Conservation (phyloP, 805 yeast species). For the Spathaspora passalidarum region DNA sequence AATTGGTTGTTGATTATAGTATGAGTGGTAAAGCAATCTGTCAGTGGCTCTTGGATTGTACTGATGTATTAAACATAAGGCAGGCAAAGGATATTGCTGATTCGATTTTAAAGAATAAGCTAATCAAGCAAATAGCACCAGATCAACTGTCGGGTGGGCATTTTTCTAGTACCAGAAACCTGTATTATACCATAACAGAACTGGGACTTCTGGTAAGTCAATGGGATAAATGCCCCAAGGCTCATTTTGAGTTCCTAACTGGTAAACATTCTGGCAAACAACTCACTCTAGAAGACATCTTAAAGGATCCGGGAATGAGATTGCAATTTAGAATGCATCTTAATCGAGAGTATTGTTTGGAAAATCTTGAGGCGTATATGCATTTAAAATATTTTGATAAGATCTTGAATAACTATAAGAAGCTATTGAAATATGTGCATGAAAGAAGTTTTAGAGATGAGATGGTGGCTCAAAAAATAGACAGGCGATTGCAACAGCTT, state of each 20-base stretch:
- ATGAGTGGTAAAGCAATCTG: slow-evolving; percentile 73
- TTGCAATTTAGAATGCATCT: slow-evolving; percentile 66
- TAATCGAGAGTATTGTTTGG: slow-evolving; percentile 63
- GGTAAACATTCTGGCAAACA: neutral
- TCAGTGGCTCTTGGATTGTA: slow-evolving; percentile 91
- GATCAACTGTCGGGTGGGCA: slow-evolving; percentile 18
- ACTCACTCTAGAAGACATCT: slow-evolving; percentile 35
- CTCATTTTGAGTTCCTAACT: neutral
- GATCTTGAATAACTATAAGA: slow-evolving; percentile 42
- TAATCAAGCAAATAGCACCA: slow-evolving; percentile 47
- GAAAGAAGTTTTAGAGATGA: neutral
- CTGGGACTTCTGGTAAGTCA: slow-evolving; percentile 32
- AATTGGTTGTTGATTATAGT: slow-evolving; percentile 37
- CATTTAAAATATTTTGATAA: slow-evolving; percentile 54
- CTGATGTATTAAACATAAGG: slow-evolving; percentile 55
- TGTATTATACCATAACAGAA: slow-evolving; percentile 42
- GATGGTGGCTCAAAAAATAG: slow-evolving; percentile 1
- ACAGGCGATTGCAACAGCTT: slow-evolving; percentile 15
- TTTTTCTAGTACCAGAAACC: slow-evolving; percentile 20
- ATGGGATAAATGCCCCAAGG: slow-evolving; percentile 20
- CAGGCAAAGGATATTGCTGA: slow-evolving; percentile 56
- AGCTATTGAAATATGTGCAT: neutral
- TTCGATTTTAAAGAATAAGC: slow-evolving; percentile 43
- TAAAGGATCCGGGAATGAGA: slow-evolving; percentile 74
- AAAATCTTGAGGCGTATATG: slow-evolving; percentile 69